Evolutionary conservation across 2,329 filamentous ascomycete genomes (phyloP), one percentile per base, ranked within the genome.

Genomic region (Hirsutella minnesotensis): DNA sequence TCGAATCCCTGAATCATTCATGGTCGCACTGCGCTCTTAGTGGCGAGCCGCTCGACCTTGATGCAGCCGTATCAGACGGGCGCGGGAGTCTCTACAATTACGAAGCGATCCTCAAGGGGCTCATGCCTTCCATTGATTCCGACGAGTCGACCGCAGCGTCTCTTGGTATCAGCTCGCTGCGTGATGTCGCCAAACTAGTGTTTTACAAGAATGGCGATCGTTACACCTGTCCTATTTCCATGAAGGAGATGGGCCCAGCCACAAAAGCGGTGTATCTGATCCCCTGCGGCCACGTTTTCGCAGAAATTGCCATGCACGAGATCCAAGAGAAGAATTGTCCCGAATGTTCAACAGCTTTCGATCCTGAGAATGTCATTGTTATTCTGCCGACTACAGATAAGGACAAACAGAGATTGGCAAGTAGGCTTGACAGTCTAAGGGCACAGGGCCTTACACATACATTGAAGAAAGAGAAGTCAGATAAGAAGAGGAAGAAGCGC

Each of bases 271-370:
- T 94, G 2, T 98, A 96, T 55, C 56, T 98, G 3, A 86, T 96
- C 4, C 92, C 92, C 0, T 98, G 92, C 55, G 94, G 92, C 0
- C 94, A 98, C 67, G 89, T 86, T 1, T 96, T 96, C 63, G 82
- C 86, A 1, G 88, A 94, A 47, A 79, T 80, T 42, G 87, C 88
- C 8, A 81, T 96, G 50, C 84, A 81, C 51, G 85, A 92, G 62
- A 78, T 94, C n/a, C 58, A 67, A 3, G 81, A 84, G 49, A 68
- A 70, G 22, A 56, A 59, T 0, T 83, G 79, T 44, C 74, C 77
- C 0, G 74, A 90, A 64, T 98, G 92, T 62, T 86, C 83, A 50
- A 78, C 81, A 44, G 54, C 72, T 0, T 95, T 92, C 55, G 75
- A 76, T 19, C 62, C 72, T 20, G 79, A 84, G 24, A 86, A 96